Evolutionary conservation across 2,329 filamentous ascomycete species (phyloP).

Genomic region (Trichoderma lentiforme): DNA sequence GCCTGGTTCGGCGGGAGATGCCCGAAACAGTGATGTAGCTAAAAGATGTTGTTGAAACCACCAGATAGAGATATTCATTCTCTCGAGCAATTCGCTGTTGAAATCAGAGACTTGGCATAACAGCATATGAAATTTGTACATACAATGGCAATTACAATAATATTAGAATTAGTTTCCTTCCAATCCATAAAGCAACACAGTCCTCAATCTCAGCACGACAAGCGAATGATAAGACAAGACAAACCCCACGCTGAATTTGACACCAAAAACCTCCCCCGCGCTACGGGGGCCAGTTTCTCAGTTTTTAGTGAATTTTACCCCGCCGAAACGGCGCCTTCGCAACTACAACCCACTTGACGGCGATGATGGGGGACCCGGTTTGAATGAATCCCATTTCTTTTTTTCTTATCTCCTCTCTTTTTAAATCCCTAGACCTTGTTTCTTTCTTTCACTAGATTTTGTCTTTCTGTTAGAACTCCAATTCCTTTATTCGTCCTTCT

Average conservation of each 20-base stretch:
- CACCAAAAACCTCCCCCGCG: background rate
- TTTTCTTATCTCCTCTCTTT: background rate
- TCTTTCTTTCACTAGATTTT: background rate
- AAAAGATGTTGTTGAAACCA: background rate
- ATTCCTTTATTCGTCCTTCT: background rate
- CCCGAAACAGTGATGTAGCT: background rate
- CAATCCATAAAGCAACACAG: background rate
- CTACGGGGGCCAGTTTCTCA: background rate
- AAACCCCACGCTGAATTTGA: background rate
- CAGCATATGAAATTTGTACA: too few species aligned
- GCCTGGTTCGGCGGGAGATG: background rate
- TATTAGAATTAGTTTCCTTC: too few species aligned
- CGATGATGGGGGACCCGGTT: background rate
- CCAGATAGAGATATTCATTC: background rate
- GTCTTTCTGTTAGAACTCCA: background rate
- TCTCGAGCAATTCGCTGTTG: background rate
- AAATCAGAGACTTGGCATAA: too few species aligned
- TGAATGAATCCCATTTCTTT: background rate
- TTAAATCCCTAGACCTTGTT: background rate
- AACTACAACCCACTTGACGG: background rate
- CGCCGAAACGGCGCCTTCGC: constrained; percentile 12
- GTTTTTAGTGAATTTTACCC: background rate
- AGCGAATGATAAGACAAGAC: background rate
- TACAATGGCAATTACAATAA: too few species aligned
- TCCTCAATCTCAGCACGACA: background rate